These are phyloP conservation scores for Rugosomyces carneus DNA, from an alignment of 1,284 basidiomycete species.

Conservation along the genomic window DNA sequence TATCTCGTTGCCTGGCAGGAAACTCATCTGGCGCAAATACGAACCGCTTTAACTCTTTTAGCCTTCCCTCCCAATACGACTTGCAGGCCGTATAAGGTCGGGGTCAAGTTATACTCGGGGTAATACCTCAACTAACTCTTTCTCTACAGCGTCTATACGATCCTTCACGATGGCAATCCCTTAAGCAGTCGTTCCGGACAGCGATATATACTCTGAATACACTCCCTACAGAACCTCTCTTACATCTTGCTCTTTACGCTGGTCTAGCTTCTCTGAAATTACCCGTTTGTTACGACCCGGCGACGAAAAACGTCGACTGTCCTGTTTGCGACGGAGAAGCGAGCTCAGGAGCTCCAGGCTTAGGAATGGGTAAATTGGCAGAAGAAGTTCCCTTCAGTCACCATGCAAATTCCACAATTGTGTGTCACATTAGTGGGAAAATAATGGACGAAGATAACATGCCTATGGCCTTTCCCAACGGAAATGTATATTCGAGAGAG, in stretches of 20 bases:
- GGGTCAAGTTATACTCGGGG: constrained; percentile 5
- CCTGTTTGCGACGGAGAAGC: constrained; percentile 76
- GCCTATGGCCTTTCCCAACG: constrained; percentile 89
- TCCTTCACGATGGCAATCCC: constrained; percentile 63
- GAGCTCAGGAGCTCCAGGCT: constrained; percentile 26
- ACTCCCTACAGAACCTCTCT: constrained; percentile 79
- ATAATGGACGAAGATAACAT: constrained; percentile 94
- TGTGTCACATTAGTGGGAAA: constrained; percentile 84
- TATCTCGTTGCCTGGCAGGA: constrained; percentile 81
- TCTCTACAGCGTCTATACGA: constrained; percentile 72
- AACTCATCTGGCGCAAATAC: constrained; percentile 71
- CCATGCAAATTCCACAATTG: constrained; percentile 92
- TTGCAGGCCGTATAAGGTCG: constrained; percentile 70
- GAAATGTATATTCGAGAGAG: constrained; percentile 88
- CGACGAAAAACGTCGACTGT: constrained; percentile 79
- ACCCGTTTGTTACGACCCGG: constrained; percentile 63
- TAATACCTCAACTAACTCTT: background rate
- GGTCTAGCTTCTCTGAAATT: constrained; percentile 85
- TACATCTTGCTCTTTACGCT: constrained; percentile 83
- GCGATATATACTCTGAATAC: constrained; percentile 84
- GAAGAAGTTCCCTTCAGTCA: constrained; percentile 89
- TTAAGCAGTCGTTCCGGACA: constrained; percentile 74
- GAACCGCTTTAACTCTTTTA: constrained; percentile 72
- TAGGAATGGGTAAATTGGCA: constrained; percentile 71
- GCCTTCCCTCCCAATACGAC: constrained; percentile 64